phyloP scores from a whole-genome alignment of 352 stramenopile genomes.

The Globisporangium cederbergense region DNA sequence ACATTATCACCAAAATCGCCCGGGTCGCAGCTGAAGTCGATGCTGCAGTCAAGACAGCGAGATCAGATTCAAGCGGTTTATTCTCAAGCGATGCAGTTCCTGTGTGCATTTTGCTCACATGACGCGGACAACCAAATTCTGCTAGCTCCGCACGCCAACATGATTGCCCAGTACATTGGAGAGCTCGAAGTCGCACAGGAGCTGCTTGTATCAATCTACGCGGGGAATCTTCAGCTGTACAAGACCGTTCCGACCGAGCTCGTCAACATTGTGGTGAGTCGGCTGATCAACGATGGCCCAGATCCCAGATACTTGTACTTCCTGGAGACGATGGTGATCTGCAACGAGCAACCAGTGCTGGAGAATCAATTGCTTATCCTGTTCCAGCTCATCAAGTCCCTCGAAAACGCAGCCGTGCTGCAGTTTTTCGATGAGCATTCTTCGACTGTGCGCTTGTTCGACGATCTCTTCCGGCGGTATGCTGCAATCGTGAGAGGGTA shows the following conservation, averaged over 20 bases:
- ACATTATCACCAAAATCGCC: slow-evolving; percentile 13
- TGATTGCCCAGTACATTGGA: slow-evolving; percentile 49
- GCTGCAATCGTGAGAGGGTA: slow-evolving; percentile 9
- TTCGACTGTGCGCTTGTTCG: slow-evolving; percentile 25
- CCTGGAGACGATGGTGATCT: slow-evolving; percentile 57
- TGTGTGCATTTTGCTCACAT: slow-evolving; percentile 43
- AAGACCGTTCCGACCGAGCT: slow-evolving; percentile 55
- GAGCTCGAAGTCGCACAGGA: slow-evolving; percentile 60
- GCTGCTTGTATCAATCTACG: slow-evolving; percentile 54
- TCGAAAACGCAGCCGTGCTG: slow-evolving; percentile 43
- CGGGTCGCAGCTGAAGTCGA: slow-evolving; percentile 26
- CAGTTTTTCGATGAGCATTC: slow-evolving; percentile 52
- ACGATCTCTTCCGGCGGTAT: slow-evolving; percentile 31
- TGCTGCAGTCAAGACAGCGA: slow-evolving; percentile 40
- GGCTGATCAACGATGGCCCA: slow-evolving; percentile 32
- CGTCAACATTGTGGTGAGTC: slow-evolving; percentile 49
- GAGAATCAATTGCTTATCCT: slow-evolving; percentile 70
- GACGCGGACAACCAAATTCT: slow-evolving; percentile 49
- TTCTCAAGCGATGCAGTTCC: slow-evolving; percentile 49
- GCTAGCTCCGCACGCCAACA: slow-evolving; percentile 40
- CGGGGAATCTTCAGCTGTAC: slow-evolving; percentile 40
- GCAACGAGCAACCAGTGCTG: slow-evolving; percentile 46
- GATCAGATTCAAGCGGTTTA: slow-evolving; percentile 59
- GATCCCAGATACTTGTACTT: slow-evolving; percentile 61
- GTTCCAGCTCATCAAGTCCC: slow-evolving; percentile 64